Evolutionary conservation across 2,329 filamentous ascomycete species (phyloP), one percentile per base, ranked within the genome.

Genomic region (Teratosphaeria gauchensis): DNA sequence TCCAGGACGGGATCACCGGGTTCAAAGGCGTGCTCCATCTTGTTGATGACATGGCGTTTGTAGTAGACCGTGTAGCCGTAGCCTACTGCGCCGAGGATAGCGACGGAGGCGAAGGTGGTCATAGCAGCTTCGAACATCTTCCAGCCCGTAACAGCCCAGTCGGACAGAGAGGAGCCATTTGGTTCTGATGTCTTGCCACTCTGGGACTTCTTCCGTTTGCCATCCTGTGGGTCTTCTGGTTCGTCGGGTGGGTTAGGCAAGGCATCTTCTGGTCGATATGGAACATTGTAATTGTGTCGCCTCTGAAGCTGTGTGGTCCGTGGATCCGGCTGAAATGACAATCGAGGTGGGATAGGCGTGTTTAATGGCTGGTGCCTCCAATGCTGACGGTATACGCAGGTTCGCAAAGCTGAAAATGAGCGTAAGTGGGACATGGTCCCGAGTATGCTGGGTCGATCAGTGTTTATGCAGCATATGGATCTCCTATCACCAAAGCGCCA

Each of bases 11-110:
- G 30, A 71, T 99, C 94, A 11, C 94, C 94, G 1, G 92, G 91
- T 59, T 88, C 82, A 73, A 99, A 99, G 28, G 94, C 94, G 66
- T 88, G 87, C 64, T 89, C 84, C 80, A 99, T 97, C 76, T 99
- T 99, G 64, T 85, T 77, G n/a, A 97, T 78, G 31, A 97, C 90
- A 58, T 95, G 76, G 74, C 86, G 82, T 76, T 99, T 99, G 82
- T 99, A 97, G 71, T 80, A 78, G 42, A 70, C 65, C 38, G 72
- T 78, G 66, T 78, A 78, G 48, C 72, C 76, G 66, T 78, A 79
- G 31, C 77, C 76, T 38, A 78, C 88, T 4, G 61, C 62, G 52
- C 74, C 78, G 8, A 81, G 70, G 53, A 81, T 74, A 53, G 75
- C 71, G 57, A 81, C 76, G 35, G 77, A 80, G 8, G 79, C 78